phyloP scores from a whole-genome alignment of 164 flowering plant genomes.

The Tetracentron sinense region DNA sequence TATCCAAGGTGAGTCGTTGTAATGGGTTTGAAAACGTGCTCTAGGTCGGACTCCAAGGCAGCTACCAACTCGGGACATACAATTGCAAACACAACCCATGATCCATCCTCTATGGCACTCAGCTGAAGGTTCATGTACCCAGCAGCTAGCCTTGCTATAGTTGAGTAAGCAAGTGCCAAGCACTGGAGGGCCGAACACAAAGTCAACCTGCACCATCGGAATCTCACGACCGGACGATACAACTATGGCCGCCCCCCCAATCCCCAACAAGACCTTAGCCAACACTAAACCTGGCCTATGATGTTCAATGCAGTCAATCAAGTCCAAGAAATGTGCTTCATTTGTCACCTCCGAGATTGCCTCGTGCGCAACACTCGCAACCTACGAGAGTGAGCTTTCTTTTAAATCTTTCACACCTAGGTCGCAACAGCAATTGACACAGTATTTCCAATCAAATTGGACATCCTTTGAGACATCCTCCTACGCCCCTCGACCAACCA shows the following conservation, averaged over 20 bases:
- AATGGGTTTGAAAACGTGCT: conserved; percentile 4
- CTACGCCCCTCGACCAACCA: conserved; percentile 11
- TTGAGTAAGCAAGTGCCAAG: background rate
- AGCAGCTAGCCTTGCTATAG: background rate
- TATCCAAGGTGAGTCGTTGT: background rate
- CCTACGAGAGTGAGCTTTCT: background rate
- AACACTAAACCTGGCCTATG: conserved; percentile 10
- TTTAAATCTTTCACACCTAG: background rate
- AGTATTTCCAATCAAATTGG: conserved; percentile 12
- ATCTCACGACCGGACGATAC: conserved; percentile 2
- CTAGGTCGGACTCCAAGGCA: conserved; percentile 7
- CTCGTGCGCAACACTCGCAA: background rate
- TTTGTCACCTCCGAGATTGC: conserved; percentile 3
- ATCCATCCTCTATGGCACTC: conserved; percentile 5
- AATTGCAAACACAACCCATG: conserved; percentile 12
- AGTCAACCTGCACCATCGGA: background rate
- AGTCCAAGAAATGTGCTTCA: conserved; percentile 6
- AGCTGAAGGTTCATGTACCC: conserved; percentile 5
- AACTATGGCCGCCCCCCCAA: background rate
- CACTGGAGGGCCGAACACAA: conserved; percentile 9
- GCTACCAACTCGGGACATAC: conserved; percentile 2
- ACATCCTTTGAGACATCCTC: background rate
- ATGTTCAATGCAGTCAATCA: conserved; percentile 11
- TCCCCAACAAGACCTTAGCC: conserved; percentile 10
- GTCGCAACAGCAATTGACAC: conserved; percentile 8